phyloP scores from a whole-genome alignment of 257 asterid species.

The Phtheirospermum japonicum region DNA sequence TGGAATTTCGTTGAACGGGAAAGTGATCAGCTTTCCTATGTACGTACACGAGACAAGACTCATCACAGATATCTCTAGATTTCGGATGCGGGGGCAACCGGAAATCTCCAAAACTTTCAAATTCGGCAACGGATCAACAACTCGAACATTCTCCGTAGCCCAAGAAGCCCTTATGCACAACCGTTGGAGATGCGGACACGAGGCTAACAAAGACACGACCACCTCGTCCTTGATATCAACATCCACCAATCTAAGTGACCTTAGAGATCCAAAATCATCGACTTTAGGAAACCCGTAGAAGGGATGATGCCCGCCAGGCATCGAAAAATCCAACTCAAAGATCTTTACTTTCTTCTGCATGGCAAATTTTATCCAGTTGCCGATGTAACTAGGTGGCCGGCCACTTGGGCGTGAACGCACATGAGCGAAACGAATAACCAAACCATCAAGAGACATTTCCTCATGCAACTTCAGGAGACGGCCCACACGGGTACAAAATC shows the following conservation, averaged over 20 bases:
- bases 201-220: not conserved
- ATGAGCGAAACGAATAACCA: not conserved
- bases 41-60: slow-evolving; percentile 1
- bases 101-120: slow-evolving; percentile 6
- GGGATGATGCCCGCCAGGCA: not conserved
- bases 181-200: not conserved
- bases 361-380: not conserved
- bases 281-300: not conserved
- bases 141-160: not conserved
- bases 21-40: not conserved
- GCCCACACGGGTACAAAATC: not conserved
- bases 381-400: not conserved
- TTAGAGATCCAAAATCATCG: not conserved
- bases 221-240: slow-evolving; percentile 1
- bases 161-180: not conserved
- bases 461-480: slow-evolving; percentile 2
- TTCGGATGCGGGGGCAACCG: not conserved
- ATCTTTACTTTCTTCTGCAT: not conserved
- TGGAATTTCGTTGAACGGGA: slow-evolving; percentile 7
- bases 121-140: slow-evolving; percentile 12
- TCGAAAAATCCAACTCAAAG: not conserved
- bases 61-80: not conserved
- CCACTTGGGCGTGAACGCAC: not conserved
- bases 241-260: not conserved
- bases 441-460: not conserved